Base-by-base conservation (phyloP, 2,329 filamentous ascomycete genomes). In the Diaporthe eres region DNA sequence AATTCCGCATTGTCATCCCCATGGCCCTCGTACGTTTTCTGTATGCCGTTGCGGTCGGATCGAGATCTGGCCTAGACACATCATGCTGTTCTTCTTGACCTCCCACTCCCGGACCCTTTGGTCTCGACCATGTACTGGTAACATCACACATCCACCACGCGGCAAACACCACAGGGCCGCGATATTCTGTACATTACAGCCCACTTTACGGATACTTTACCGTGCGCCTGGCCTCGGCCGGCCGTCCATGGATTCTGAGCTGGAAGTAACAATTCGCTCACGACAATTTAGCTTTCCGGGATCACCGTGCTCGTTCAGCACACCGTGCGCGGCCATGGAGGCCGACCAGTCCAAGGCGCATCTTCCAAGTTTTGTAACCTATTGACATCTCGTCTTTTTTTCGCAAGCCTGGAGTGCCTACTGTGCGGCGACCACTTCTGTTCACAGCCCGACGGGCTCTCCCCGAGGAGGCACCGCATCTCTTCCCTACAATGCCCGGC, bases 51-150 rank as follows among this genome's bases (percentile, higher is more conserved):
- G 57, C 44, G 22, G 34, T 55, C 28, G 75, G 73, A 77, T 77
- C 75, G 75, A 77, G 75, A 77, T 77, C 75, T 72, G 44, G 39
- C 75, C 34, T 42, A 25, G 47, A 67, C 60, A 65, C 68, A 42
- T 67, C 44, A 53, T 77, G 49, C 37, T 68, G 31, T 61, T 42
- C 60, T 58, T 60, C 58, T 55, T 71, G 47, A 63, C 65, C 37
- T 65, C 31, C 22, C 47, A 31, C 60, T 70, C 61, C n/a, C 42
- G 28, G 47, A 65, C 61, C 58, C 13, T 9, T 31, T 31, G 67
- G 75, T 76, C 44, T 67, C 72, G 51, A 31, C 34, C 67, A 68
- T 39, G 75, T 76, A 72, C 57, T 67, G 25, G 68, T 13, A 19
- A 77, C 75, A 49, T 72, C 67, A 57, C 28, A 4, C 72, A 51